phyloP scores from a whole-genome alignment of 1,139 yeast species.

The Debaryomyces singareniensis region DNA sequence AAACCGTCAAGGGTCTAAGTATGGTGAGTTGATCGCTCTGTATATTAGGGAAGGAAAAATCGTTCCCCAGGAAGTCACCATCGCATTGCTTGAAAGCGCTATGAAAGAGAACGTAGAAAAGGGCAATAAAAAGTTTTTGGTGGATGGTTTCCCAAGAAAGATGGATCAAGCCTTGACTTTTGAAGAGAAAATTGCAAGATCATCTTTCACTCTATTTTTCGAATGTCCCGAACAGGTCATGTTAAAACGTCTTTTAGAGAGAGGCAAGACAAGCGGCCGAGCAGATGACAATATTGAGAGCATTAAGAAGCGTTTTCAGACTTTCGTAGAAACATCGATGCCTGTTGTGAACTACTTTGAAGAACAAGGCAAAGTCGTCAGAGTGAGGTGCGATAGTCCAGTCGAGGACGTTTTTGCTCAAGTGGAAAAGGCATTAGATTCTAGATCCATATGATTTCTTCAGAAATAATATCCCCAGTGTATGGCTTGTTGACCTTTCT shows the following conservation, averaged over 20 bases:
- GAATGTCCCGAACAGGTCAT: conserved; percentile 91
- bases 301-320: conserved; percentile 80
- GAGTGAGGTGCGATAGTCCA: conserved; percentile 69
- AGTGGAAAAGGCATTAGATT: conserved; percentile 58
- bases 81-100: conserved; percentile 76
- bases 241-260: conserved; percentile 76
- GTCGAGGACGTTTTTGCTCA: conserved; percentile 73
- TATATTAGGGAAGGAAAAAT: conserved; percentile 83
- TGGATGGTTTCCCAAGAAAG: conserved; percentile 96
- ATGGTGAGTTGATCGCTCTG: conserved; percentile 77
- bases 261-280: conserved; percentile 95
- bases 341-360: conserved; percentile 89
- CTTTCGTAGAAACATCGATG: conserved; percentile 85
- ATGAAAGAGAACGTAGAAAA: conserved; percentile 47
- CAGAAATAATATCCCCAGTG: too few species aligned
- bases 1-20: conserved; percentile 70
- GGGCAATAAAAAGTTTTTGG: conserved; percentile 59
- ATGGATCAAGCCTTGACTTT: conserved; percentile 96
- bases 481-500: too few species aligned
- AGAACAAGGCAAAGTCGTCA: conserved; percentile 69
- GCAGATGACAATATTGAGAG: conserved; percentile 89
- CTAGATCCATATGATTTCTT: conserved; percentile 29
- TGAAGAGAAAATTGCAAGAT: conserved; percentile 71
- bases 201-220: conserved; percentile 79
- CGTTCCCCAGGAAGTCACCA: conserved; percentile 94